These are phyloP conservation scores for Rhodotorula sp. DNA, from an alignment of 1,284 basidiomycete species.

Conservation along the genomic window DNA sequence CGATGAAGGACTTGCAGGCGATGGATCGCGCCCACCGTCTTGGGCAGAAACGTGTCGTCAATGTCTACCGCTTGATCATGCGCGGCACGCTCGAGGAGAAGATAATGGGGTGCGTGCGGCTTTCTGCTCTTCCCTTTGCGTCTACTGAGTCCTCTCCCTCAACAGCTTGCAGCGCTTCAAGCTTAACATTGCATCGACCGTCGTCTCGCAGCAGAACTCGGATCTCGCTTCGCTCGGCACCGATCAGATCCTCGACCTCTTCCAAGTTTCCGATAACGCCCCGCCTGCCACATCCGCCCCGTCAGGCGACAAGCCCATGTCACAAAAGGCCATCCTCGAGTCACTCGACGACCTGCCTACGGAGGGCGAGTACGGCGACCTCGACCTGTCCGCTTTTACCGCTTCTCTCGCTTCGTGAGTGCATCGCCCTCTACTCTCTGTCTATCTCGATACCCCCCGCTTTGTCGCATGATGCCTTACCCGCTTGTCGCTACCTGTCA, in stretches of 20 bases:
- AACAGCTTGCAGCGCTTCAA: conserved; percentile 93
- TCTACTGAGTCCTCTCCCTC: background rate
- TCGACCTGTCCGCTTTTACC: conserved; percentile 25
- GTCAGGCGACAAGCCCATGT: conserved; percentile 42
- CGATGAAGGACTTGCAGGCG: conserved; percentile 98
- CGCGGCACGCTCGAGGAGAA: conserved; percentile 97
- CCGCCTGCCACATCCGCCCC: conserved; percentile 3
- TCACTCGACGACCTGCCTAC: conserved; percentile 47
- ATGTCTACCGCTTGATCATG: conserved; percentile 96
- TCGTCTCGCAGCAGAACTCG: conserved; percentile 96
- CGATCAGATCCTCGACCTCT: conserved; percentile 91
- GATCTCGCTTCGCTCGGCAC: conserved; percentile 95
- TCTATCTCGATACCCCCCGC: background rate
- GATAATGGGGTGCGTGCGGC: conserved; percentile 78
- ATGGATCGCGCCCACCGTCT: conserved; percentile 99
- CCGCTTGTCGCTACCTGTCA: too few species aligned
- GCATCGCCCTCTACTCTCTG: background rate
- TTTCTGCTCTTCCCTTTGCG: background rate
- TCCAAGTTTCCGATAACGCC: conserved; percentile 51
- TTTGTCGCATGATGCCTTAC: background rate
- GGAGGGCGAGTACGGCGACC: conserved; percentile 44
- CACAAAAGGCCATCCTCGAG: conserved; percentile 51
- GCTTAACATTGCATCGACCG: conserved; percentile 92
- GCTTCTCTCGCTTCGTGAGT: conserved; percentile 2
- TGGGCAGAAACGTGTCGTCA: conserved; percentile 98